Evolutionary conservation across 371 early-diverging fungal genomes (phyloP).

Genomic region (Chytridiales sp.): DNA sequence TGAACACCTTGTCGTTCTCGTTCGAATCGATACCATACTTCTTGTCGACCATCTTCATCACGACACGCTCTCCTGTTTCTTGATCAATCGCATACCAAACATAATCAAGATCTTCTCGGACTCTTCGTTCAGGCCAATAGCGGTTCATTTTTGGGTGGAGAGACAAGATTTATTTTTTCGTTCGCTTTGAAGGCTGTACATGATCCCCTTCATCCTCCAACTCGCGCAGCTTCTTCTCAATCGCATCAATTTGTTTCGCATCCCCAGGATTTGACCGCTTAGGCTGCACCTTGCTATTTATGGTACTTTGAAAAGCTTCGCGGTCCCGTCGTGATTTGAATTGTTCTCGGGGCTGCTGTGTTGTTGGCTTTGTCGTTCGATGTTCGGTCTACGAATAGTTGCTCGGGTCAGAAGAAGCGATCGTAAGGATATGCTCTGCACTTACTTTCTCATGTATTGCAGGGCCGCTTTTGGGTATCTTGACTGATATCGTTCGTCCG

Average conservation of each 20-base stretch:
- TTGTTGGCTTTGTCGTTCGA: not conserved
- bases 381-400: not conserved
- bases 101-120: not conserved
- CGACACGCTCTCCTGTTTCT: slow-evolving; percentile 25
- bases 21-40: slow-evolving; percentile 16
- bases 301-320: not conserved
- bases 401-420: not conserved
- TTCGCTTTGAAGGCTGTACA: too few relatives aligned
- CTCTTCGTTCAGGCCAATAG: slow-evolving; percentile 34
- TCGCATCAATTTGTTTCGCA: slow-evolving; percentile 7
- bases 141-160: too few relatives aligned
- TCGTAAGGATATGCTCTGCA: not conserved
- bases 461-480: slow-evolving; percentile 2
- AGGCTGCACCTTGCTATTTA: not conserved
- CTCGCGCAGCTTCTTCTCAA: slow-evolving; percentile 9
- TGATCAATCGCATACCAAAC: slow-evolving; percentile 14
- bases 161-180: too few relatives aligned
- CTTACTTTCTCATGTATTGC: not conserved
- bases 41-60: slow-evolving; percentile 36
- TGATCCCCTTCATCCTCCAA: too few relatives aligned
- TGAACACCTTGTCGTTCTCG: slow-evolving; percentile 12
- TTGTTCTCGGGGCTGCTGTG: not conserved
- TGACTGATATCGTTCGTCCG: slow-evolving; percentile 1
- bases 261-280: not conserved
- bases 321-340: not conserved